These are phyloP conservation scores for Nemania sp. DNA, from an alignment of 2,329 filamentous ascomycete species.

Conservation along the genomic window DNA sequence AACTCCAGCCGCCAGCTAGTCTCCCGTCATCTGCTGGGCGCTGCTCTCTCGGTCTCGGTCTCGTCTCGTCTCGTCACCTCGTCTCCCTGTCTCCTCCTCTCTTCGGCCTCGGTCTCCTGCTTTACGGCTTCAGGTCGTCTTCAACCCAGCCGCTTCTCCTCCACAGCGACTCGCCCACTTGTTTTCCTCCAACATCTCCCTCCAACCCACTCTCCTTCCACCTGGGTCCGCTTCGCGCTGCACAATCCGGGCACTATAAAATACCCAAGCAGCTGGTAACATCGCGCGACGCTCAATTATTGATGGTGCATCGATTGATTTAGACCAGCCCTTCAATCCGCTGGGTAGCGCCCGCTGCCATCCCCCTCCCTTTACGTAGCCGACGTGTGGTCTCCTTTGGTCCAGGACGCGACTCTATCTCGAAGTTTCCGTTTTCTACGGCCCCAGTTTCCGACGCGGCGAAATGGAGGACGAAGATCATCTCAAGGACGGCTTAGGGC, in stretches of 20 bases:
- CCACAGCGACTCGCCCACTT: neutral
- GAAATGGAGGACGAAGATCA: conserved; percentile 41
- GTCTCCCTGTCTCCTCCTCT: conserved; percentile 8
- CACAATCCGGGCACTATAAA: too few relatives aligned
- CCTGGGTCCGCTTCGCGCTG: conserved; percentile 11
- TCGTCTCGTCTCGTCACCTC: conserved; percentile 3
- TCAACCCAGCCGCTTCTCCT: conserved; percentile 4
- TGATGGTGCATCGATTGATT: conserved; percentile 11
- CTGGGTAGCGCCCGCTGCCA: conserved; percentile 6
- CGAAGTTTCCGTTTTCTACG: conserved; percentile 8
- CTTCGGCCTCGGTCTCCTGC: too few relatives aligned
- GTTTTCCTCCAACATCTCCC: neutral
- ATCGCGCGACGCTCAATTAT: conserved; percentile 11
- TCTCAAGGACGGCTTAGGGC: conserved; percentile 43
- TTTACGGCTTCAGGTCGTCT: neutral
- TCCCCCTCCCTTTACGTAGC: conserved; percentile 8
- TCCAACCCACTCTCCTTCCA: neutral
- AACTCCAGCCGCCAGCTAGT: conserved; percentile 34
- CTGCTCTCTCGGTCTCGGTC: conserved; percentile 3
- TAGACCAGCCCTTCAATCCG: conserved; percentile 15
- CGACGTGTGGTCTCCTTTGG: conserved; percentile 6
- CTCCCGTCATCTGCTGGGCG: conserved; percentile 27
- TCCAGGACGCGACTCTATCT: conserved; percentile 7
- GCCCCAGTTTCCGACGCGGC: conserved; percentile 8
- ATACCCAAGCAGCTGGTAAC: conserved; percentile 8